phyloP scores from a whole-genome alignment of 2,329 filamentous ascomycete species.

The Claviceps cyperi region DNA sequence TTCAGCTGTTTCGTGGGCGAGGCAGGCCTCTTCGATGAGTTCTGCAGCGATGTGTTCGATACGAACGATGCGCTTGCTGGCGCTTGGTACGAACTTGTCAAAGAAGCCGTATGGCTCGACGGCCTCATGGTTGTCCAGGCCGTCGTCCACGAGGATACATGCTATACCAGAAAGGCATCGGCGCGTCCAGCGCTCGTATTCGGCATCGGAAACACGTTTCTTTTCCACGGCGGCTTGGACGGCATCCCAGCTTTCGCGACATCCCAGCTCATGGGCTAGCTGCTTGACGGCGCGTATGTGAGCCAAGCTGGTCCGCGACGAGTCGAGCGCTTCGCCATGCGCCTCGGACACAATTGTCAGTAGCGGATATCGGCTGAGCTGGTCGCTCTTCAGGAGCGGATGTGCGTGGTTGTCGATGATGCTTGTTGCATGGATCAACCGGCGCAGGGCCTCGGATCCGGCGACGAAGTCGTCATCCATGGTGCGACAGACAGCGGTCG shows the following conservation, averaged over 20 bases:
- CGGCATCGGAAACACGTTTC: constrained; percentile 20
- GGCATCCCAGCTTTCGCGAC: constrained; percentile 45
- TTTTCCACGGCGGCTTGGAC: constrained; percentile 30
- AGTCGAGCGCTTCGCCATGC: constrained; percentile 48
- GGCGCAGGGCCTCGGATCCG: constrained; percentile 12
- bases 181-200: constrained; percentile 42
- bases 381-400: constrained; percentile 43
- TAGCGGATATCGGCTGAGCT: constrained; percentile 32
- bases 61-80: constrained; percentile 59
- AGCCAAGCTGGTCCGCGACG: constrained; percentile 47
- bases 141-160: constrained; percentile 65
- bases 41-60: constrained; percentile 59
- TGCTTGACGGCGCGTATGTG: constrained; percentile 58
- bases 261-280: constrained; percentile 49
- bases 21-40: constrained; percentile 35
- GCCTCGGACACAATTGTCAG: constrained; percentile 60
- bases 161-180: constrained; percentile 60
- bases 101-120: constrained; percentile 50
- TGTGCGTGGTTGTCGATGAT: constrained; percentile 65
- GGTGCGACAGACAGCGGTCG: background rate
- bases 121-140: constrained; percentile 40
- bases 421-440: constrained; percentile 37
- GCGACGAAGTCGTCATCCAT: background rate
- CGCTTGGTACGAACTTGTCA: constrained; percentile 46
- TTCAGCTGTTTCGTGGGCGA: constrained; percentile 14